Evolutionary conservation across 2,329 filamentous ascomycete species (phyloP).

Genomic region (Botrytis aclada): DNA sequence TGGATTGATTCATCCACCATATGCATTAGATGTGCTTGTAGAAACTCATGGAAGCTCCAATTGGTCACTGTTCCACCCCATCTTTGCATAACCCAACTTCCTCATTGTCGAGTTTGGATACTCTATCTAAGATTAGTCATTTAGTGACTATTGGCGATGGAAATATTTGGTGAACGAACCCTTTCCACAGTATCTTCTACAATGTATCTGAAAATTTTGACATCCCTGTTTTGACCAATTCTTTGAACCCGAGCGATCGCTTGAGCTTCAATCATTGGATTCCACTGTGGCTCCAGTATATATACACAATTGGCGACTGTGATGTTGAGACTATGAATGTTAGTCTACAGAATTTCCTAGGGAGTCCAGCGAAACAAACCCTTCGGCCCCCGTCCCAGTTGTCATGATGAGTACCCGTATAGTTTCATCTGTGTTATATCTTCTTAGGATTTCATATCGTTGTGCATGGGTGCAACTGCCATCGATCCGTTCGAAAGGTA

Average conservation of each 20-base stretch:
- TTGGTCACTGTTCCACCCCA: neutral
- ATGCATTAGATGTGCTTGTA: neutral
- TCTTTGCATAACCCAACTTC: slow-evolving; percentile 17
- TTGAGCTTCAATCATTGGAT: slow-evolving; percentile 35
- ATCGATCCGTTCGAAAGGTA: slow-evolving; percentile 44
- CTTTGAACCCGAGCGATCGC: slow-evolving; percentile 31
- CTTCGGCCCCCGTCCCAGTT: slow-evolving; percentile 25
- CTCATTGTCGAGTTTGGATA: slow-evolving; percentile 24
- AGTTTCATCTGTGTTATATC: slow-evolving; percentile 38
- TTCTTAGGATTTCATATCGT: slow-evolving; percentile 41
- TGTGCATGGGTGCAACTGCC: slow-evolving; percentile 41
- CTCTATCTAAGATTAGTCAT: slow-evolving; percentile 2
- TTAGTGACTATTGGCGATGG: slow-evolving; percentile 9
- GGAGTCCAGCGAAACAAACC: slow-evolving; percentile 31
- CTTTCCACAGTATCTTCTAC: slow-evolving; percentile 34
- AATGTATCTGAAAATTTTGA: slow-evolving; percentile 34
- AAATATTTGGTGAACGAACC: slow-evolving; percentile 3
- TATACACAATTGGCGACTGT: slow-evolving; percentile 32
- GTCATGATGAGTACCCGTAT: slow-evolving; percentile 46
- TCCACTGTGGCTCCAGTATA: slow-evolving; percentile 38
- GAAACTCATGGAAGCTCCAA: neutral
- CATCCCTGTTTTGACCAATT: slow-evolving; percentile 30
- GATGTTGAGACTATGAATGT: slow-evolving; percentile 22
- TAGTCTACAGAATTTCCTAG: neutral
- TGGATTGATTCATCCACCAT: neutral